Base-by-base conservation (phyloP, 2,329 filamentous ascomycete species). In the Polychaeton citri region DNA sequence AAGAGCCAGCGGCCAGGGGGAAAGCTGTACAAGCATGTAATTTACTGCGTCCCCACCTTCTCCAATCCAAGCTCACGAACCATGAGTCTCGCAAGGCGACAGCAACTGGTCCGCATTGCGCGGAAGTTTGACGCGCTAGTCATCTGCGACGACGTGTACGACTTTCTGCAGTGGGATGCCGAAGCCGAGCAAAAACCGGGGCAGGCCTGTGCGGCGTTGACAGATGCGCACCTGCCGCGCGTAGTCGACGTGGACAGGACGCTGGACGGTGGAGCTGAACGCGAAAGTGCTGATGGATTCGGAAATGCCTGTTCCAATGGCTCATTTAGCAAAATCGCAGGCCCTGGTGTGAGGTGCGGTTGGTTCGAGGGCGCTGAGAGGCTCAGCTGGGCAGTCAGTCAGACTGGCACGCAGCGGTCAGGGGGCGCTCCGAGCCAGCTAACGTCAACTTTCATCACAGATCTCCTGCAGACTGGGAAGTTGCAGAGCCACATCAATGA, bases 131-230 rank as follows among this genome's bases (percentile, higher is more conserved):
- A 96, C 55, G 84, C 83, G 5, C 69, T 96, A n/a, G 60, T 95
- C 37, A 69, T 95, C 19, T 74, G 74, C 33, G 88, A 96, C 60
- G 90, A 98, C 56, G 86, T 96, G 7, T 98, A 98, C 54, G 88
- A 96, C 56, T 80, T 88, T 45, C 67, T 96, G 4, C 81, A 87
- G 54, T 95, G 86, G 84, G 71, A 74, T 2, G 49, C 64, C 6
- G 54, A 51, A 40, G 38, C 50, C 20, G 38, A 49, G 38, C 41
- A 20, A 40, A 47, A 12, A 16, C 30, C 12, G 7, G n/a, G 9
- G 13, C 10, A 13, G 12, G 16, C 13, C 3, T 26, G 21, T 21
- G 20, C 12, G 1, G 18, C 32, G 3, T 50, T 50, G 21, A 57
- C 58, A 24, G 64, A 55, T 44, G 66, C 71, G 5, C 49, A 57